Conservation (phyloP, 352 stramenopile genomes). For the Albugo candida region DNA sequence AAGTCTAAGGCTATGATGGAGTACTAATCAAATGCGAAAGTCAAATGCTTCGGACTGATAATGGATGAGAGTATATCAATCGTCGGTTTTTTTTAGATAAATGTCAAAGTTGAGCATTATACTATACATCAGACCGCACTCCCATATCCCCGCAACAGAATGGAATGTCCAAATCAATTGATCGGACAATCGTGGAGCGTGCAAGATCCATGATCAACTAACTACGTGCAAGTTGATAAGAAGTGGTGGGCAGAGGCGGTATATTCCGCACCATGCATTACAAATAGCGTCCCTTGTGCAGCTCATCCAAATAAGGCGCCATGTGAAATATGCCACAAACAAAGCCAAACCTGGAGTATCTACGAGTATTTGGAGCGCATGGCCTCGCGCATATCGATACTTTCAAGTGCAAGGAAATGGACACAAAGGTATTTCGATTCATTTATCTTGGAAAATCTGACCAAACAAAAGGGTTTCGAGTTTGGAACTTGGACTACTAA, state of each 20-base stretch:
- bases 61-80: constrained; percentile 10
- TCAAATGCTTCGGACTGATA: constrained; percentile 14
- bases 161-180: constrained; percentile 2
- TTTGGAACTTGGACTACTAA: too few relatives aligned
- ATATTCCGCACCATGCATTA: constrained; percentile 6
- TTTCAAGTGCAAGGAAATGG: constrained; percentile 3
- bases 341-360: background rate
- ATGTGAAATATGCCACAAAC: constrained; percentile 1
- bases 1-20: constrained; percentile 7
- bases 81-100: background rate
- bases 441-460: constrained; percentile 6
- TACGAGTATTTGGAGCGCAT: constrained; percentile 7
- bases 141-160: constrained; percentile 6
- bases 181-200: constrained; percentile 4
- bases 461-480: constrained; percentile 1
- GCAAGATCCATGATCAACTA: constrained; percentile 5
- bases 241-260: constrained; percentile 7
- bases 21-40: constrained; percentile 9
- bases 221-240: constrained; percentile 2
- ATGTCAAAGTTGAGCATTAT: constrained; percentile 1
- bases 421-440: constrained; percentile 4
- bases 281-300: constrained; percentile 2
- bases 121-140: constrained; percentile 4
- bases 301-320: background rate
- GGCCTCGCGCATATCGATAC: constrained; percentile 6